Evolutionary conservation across 2,329 filamentous ascomycete genomes (phyloP).

Genomic region (Arthrobotrys musiformis): DNA sequence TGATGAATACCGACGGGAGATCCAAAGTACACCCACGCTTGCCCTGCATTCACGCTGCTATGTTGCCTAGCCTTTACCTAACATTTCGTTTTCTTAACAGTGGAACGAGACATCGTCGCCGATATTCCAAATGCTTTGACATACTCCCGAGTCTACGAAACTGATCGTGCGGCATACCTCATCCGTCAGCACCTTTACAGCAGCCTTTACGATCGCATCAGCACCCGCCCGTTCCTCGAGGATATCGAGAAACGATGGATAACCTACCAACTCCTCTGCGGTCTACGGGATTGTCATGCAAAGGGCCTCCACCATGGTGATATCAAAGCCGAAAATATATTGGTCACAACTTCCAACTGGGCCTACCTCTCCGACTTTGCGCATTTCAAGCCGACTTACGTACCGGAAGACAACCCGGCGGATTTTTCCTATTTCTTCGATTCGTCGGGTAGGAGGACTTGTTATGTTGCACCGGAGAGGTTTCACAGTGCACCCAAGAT

Average conservation of each 20-base stretch:
- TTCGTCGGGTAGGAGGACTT: slow-evolving; percentile 87
- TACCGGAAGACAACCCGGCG: slow-evolving; percentile 95
- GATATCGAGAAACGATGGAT: slow-evolving; percentile 99
- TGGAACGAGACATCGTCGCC: slow-evolving; percentile 80
- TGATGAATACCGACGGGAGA: slow-evolving; percentile 78
- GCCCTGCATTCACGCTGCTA: not conserved
- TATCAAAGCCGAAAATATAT: slow-evolving; percentile 96
- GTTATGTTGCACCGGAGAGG: slow-evolving; percentile 92
- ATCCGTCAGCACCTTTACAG: slow-evolving; percentile 96
- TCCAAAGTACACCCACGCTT: slow-evolving; percentile 75
- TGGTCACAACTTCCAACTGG: slow-evolving; percentile 99
- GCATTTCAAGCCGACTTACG: slow-evolving; percentile 89
- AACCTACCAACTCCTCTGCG: slow-evolving; percentile 92
- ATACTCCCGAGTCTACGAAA: slow-evolving; percentile 92
- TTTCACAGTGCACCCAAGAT: slow-evolving; percentile 77
- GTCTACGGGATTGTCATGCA: slow-evolving; percentile 88
- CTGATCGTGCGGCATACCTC: slow-evolving; percentile 88
- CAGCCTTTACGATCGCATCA: slow-evolving; percentile 95
- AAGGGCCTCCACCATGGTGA: slow-evolving; percentile 94
- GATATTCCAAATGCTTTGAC: slow-evolving; percentile 90
- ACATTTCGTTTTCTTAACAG: slow-evolving; percentile 64
- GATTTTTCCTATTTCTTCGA: slow-evolving; percentile 99
- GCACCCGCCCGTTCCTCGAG: slow-evolving; percentile 94
- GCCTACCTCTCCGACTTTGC: slow-evolving; percentile 97
- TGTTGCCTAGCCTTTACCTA: slow-evolving; percentile 12